phyloP scores from a whole-genome alignment of 164 flowering plant genomes.

The Amborella trichopoda region DNA sequence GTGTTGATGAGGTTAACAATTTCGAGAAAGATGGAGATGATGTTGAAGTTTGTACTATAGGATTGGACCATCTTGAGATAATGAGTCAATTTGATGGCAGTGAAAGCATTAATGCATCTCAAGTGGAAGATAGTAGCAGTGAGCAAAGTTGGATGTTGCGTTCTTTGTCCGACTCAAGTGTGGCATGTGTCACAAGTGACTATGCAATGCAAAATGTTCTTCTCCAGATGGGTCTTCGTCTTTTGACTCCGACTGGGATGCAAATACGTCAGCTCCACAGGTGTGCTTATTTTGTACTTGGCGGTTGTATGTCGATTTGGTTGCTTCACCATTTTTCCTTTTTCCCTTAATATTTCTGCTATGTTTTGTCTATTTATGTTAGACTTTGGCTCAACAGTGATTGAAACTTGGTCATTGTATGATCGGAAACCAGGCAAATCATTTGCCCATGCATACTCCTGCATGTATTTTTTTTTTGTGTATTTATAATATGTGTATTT shows the following conservation, averaged over 20 bases:
- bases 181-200: conserved; percentile 88
- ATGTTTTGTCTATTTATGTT: too few species aligned
- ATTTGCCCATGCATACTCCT: too few species aligned
- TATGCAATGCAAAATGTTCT: conserved; percentile 98
- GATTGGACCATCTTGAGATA: conserved; percentile 29
- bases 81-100: conserved; percentile 24
- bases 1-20: background rate
- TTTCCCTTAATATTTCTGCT: too few species aligned
- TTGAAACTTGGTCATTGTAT: too few species aligned
- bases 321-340: too few species aligned
- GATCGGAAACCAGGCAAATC: too few species aligned
- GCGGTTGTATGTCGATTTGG: too few species aligned
- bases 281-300: too few species aligned
- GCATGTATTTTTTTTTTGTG: too few species aligned
- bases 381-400: too few species aligned
- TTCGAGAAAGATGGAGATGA: conserved; percentile 13
- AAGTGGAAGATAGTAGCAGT: conserved; percentile 51
- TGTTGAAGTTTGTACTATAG: conserved; percentile 18
- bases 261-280: conserved; percentile 92
- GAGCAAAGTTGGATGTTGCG: conserved; percentile 83
- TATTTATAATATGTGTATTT: too few species aligned
- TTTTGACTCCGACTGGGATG: conserved; percentile 87
- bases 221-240: conserved; percentile 90
- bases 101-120: conserved; percentile 36
- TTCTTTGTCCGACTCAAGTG: conserved; percentile 84